Evolutionary conservation across 345 rosid genomes (phyloP).

Genomic region (Linum tenue): DNA sequence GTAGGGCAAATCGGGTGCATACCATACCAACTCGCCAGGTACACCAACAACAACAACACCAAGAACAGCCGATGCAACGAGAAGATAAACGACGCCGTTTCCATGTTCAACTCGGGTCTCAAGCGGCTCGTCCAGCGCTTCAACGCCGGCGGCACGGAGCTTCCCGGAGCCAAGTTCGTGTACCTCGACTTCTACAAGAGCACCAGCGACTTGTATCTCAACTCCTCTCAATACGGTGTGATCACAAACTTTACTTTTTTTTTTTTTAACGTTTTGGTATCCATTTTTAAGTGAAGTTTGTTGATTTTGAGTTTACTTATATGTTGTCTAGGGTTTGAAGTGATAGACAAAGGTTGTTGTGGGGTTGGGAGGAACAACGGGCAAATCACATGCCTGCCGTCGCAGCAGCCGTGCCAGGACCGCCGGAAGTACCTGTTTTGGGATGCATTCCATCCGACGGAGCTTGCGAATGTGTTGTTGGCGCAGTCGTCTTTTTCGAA

Average conservation of each 20-base stretch:
- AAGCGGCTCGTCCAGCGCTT: slow-evolving; percentile 42
- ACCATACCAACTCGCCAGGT: slow-evolving; percentile 77
- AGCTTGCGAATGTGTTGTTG: slow-evolving; percentile 43
- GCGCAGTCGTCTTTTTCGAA: slow-evolving; percentile 50
- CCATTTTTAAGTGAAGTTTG: neutral
- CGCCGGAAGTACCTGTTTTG: slow-evolving; percentile 69
- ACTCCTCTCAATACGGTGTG: slow-evolving; percentile 38
- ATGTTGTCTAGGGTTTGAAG: too few relatives aligned
- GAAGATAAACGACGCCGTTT: slow-evolving; percentile 53
- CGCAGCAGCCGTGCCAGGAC: slow-evolving; percentile 53
- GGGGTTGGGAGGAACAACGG: slow-evolving; percentile 95
- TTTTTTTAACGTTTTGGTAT: neutral
- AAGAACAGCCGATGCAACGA: slow-evolving; percentile 53
- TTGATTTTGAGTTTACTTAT: too few relatives aligned
- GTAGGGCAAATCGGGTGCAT: slow-evolving; percentile 89
- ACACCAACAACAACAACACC: slow-evolving; percentile 27
- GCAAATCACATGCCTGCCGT: slow-evolving; percentile 80
- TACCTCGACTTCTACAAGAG: slow-evolving; percentile 62
- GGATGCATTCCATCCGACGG: slow-evolving; percentile 96
- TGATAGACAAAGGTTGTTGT: slow-evolving; percentile 79
- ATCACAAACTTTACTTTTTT: neutral
- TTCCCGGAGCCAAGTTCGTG: slow-evolving; percentile 69
- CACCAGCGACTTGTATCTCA: slow-evolving; percentile 40
- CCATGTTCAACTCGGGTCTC: slow-evolving; percentile 57
- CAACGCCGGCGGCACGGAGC: slow-evolving; percentile 19